phyloP scores from a whole-genome alignment of 2,329 filamentous ascomycete species.

The Penicillium oxalicum region DNA sequence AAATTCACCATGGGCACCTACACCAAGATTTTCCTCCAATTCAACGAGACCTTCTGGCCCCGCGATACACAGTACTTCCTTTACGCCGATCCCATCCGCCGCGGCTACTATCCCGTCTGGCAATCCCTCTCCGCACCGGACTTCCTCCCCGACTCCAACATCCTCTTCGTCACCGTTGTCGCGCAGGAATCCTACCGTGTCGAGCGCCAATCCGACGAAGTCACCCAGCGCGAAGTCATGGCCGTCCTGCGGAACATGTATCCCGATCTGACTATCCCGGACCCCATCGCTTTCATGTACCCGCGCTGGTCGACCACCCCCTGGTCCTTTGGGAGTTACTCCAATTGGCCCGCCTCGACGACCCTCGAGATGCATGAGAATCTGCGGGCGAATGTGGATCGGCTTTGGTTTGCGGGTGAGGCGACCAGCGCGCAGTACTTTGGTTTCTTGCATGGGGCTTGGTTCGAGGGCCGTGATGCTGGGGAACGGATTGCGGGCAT shows the following conservation, averaged over 20 bases:
- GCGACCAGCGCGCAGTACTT: slow-evolving; percentile 57
- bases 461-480: slow-evolving; percentile 49
- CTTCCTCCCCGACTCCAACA: slow-evolving; percentile 57
- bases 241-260: slow-evolving; percentile 58
- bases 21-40: slow-evolving; percentile 68
- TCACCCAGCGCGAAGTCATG: slow-evolving; percentile 54
- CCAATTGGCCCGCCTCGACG: slow-evolving; percentile 61
- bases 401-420: slow-evolving; percentile 61
- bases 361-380: slow-evolving; percentile 63
- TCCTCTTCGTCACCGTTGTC: slow-evolving; percentile 61
- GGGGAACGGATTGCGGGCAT: slow-evolving; percentile 30
- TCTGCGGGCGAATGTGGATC: slow-evolving; percentile 56
- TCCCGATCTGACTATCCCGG: slow-evolving; percentile 50
- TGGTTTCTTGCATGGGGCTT: slow-evolving; percentile 60
- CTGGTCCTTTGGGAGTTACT: slow-evolving; percentile 57
- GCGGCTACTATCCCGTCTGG: slow-evolving; percentile 57
- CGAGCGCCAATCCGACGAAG: slow-evolving; percentile 55
- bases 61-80: slow-evolving; percentile 49
- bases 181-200: slow-evolving; percentile 51
- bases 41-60: slow-evolving; percentile 62
- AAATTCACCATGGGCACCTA: slow-evolving; percentile 66
- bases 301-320: slow-evolving; percentile 52
- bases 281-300: slow-evolving; percentile 57
- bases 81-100: slow-evolving; percentile 46
- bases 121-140: slow-evolving; percentile 56